phyloP scores from a whole-genome alignment of 208 protist genomes.

The Leishmania gerbilli region DNA sequence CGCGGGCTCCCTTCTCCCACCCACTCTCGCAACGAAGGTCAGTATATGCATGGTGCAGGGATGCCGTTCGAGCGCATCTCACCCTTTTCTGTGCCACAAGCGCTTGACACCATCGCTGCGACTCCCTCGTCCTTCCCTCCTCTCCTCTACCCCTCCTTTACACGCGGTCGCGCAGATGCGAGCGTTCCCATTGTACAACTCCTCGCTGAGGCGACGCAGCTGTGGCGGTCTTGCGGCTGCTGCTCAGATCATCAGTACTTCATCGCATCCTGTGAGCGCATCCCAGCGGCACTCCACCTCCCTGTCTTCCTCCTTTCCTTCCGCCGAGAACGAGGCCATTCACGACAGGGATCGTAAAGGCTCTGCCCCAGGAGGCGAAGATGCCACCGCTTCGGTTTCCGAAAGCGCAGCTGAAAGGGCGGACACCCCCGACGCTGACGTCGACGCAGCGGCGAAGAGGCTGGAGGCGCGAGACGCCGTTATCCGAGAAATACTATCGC shows the following conservation, averaged over 20 bases:
- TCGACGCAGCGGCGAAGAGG: slow-evolving; percentile 11
- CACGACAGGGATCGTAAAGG: background rate
- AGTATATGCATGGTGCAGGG: background rate
- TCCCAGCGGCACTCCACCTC: slow-evolving; percentile 2
- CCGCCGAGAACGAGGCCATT: background rate
- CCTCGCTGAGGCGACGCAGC: background rate
- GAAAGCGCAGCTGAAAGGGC: background rate
- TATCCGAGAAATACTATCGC: slow-evolving; percentile 73
- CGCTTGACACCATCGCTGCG: background rate
- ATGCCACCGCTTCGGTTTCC: background rate
- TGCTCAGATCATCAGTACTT: background rate
- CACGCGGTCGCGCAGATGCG: slow-evolving; percentile 1
- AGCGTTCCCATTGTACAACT: background rate
- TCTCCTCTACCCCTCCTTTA: background rate
- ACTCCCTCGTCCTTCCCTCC: background rate
- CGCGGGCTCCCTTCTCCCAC: background rate
- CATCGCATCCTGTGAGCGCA: background rate
- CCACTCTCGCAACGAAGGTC: background rate
- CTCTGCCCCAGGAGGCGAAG: background rate
- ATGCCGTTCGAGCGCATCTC: background rate
- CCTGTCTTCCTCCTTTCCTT: background rate
- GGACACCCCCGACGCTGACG: background rate
- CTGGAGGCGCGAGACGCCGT: slow-evolving; percentile 54
- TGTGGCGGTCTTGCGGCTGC: background rate
- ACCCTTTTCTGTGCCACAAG: background rate